Percentiles rank a stretch among this genome's conserved stretches.
Conservation (phyloP, 139 green algal species). For the Tetradesmus lagerheimii region DNA sequence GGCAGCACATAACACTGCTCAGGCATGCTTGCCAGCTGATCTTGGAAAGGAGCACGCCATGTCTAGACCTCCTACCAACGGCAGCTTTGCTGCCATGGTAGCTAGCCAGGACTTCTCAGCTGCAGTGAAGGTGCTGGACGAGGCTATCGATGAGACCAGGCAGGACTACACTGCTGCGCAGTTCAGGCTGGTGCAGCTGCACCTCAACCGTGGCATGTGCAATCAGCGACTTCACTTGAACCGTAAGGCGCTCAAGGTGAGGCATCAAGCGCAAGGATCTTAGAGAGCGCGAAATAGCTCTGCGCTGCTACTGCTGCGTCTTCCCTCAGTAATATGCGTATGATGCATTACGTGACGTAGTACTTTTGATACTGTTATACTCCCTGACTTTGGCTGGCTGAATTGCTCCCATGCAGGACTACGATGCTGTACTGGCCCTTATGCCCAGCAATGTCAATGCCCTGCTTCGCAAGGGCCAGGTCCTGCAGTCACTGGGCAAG, state of each 20-base stretch:
- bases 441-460: conserved; percentile 50
- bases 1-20: background rate
- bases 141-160: conserved; percentile 27
- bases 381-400: background rate
- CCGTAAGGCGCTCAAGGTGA: conserved; percentile 85
- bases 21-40: background rate
- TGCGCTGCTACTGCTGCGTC: background rate
- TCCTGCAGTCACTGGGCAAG: conserved; percentile 71
- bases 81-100: conserved; percentile 10
- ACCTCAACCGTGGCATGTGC: conserved; percentile 75
- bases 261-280: background rate
- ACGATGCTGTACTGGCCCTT: conserved; percentile 62
- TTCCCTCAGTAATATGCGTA: background rate
- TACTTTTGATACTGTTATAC: background rate
- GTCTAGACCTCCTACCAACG: background rate
- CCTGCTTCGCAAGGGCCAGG: conserved; percentile 72
- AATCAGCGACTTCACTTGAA: conserved; percentile 76
- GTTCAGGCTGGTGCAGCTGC: conserved; percentile 45
- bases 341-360: background rate
- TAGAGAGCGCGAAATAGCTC: background rate
- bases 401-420: conserved; percentile 70
- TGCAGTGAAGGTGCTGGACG: conserved; percentile 48
- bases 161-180: conserved; percentile 19
- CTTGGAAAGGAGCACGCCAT: background rate
- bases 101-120: conserved; percentile 22